Base-by-base conservation (phyloP, 768 basidiomycete species). In the Russula dissimulans region DNA sequence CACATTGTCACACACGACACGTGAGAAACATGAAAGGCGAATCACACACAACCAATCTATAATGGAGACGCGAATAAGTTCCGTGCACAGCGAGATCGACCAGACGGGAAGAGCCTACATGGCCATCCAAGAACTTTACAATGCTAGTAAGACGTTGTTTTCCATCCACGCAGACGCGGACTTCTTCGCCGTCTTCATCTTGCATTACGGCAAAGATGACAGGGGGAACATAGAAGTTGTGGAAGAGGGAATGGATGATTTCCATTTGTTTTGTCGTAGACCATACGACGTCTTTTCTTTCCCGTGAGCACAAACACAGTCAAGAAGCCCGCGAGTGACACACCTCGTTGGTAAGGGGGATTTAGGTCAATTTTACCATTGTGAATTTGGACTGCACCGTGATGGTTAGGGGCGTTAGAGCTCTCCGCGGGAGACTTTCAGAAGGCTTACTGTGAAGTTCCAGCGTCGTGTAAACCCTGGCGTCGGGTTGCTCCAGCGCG, bases 281-380 rank as follows among this genome's bases (percentile, higher is more conserved):
- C 89, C 90, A 91, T 3, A 91, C 89, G 18, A 91, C 76, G 57
- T 87, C 89, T 91, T 46, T 17, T 53, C 15, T 47, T 32, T n/a
- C 12, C 10, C 15, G 39, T 54, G 15, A 54, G 39, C 36, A 45
- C 10, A 26, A 29, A 12, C 9, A 14, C 1, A 41, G 3, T n/a
- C 9, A 17, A 41, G 42, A 47, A 22, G 51, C 22, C 17, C 3
- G 29, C 39, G 34, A n/a, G 43, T 12, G 3, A 66, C 75, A 57
- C 56, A 83, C 87, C 87, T 77, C 87, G 75, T 68, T 89, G 87
- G 68, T 89, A 89, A 18, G 80, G 72, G 0, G 89, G 87, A 54
- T 82, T 79, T 29, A 91, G 72, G 68, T 90, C 85, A 55, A 91
- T 86, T 0, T 71, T 72, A 5, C 86, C 86, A 39, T 85, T 79